Evolutionary conservation across 2,329 filamentous ascomycete genomes (phyloP), one percentile per base, ranked within the genome.

Genomic region (Trichophyton simii): DNA sequence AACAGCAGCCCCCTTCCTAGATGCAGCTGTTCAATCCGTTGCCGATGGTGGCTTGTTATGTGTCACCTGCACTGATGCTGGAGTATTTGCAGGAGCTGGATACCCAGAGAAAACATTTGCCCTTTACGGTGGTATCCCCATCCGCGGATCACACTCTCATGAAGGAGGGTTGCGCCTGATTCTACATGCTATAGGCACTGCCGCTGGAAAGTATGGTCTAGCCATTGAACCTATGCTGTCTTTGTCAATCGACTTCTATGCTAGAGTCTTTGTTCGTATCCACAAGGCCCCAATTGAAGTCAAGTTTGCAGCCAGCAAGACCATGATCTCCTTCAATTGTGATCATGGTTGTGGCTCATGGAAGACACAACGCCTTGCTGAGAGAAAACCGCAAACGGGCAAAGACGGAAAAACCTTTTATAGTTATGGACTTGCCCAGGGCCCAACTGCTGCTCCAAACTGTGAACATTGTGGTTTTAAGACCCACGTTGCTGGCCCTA

Each of bases 51-150:
- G 94, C 3, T 79, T 99, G 44, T 81, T 99, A 3, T 96, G 91
- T 72, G 88, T 99, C 3, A 99, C 94, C 1, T 99, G 94, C 75
- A 99, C 94, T 0, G 94, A 99, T 73, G 91, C 92, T 8, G 91
- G 88, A 8, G 89, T 99, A 1, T 99, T 91, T 82, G 92, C 92
- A 0, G 96, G 92, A 0, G 88, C 89, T 67, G 90, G 91, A 61
- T 99, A 97, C 70, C 86, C 89, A 1, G 94, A 99, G 73, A 99
- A 99, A 78, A 84, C 90, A 2, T 99, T 86, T 72, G 86, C 92
- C 0, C 79, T 96, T n/a, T 99, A 99, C 70, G 94, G 94, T 2
- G 94, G 94, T 38, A 78, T 91, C 15, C 90, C 94, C 0, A 77
- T 92, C 63, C 96, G 95, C 75, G 91, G 91, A 0, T 79, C 83